A percentile compares a stretch with the other conserved stretches of the same genome.
phyloP scores from a whole-genome alignment of 2,329 filamentous ascomycete species.

The Biscogniauxia mediterranea region DNA sequence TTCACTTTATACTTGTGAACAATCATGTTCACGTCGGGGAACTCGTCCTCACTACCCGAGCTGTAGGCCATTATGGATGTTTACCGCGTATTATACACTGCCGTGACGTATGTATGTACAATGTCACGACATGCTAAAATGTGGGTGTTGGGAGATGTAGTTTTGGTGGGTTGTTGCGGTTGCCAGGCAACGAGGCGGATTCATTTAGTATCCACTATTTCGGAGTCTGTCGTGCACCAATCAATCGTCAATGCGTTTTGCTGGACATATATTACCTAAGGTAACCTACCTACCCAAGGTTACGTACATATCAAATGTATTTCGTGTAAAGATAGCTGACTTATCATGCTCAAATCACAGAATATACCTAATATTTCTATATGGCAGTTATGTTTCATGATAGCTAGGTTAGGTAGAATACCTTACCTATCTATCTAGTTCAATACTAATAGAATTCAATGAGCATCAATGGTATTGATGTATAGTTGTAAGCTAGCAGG shows the following conservation, averaged over 20 bases:
- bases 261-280: neutral
- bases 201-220: neutral
- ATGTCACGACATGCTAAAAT: neutral
- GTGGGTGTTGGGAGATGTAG: neutral
- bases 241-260: neutral
- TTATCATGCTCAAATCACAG: too few species aligned
- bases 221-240: neutral
- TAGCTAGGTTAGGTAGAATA: too few species aligned
- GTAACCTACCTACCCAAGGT: neutral
- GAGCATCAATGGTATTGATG: too few species aligned
- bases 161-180: conserved; percentile 4
- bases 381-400: too few species aligned
- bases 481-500: too few species aligned
- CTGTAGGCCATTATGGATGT: conserved; percentile 18
- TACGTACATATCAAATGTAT: too few species aligned
- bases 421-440: too few species aligned
- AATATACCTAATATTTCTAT: too few species aligned
- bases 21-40: conserved; percentile 39
- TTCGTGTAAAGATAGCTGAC: too few species aligned
- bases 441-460: too few species aligned
- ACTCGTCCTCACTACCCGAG: conserved; percentile 38
- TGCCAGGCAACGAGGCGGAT: conserved; percentile 20
- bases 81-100: neutral
- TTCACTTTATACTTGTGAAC: conserved; percentile 22
- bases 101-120: neutral